Conservation (phyloP, 2,329 filamentous ascomycete genomes). For the Verticillium zaregamsianum region DNA sequence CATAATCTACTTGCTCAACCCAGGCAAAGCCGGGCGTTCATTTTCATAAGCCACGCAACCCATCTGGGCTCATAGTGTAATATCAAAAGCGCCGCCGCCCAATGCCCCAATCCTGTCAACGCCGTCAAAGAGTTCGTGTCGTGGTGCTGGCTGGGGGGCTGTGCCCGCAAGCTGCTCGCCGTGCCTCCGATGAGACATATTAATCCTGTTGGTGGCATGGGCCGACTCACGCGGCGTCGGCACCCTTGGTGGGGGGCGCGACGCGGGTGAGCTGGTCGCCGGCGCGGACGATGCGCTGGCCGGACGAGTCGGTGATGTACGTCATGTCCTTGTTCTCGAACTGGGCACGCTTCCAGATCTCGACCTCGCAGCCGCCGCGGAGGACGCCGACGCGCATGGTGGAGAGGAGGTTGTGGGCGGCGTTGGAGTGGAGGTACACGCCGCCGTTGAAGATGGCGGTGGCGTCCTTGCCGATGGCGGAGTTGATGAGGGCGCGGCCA, state of each 20-base stretch:
- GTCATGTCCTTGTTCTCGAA: conserved; percentile 79
- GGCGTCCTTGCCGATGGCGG: conserved; percentile 80
- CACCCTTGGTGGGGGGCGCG: conserved; percentile 71
- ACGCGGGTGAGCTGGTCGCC: conserved; percentile 84
- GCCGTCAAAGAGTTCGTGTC: neutral
- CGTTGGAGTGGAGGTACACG: conserved; percentile 86
- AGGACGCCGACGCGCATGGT: conserved; percentile 87
- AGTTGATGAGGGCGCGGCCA: conserved; percentile 80
- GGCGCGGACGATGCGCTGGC: conserved; percentile 79
- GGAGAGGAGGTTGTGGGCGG: conserved; percentile 81
- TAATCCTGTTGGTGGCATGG: neutral
- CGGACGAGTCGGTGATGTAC: conserved; percentile 74
- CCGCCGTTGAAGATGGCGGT: conserved; percentile 90
- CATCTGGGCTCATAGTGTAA: neutral
- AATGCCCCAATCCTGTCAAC: neutral
- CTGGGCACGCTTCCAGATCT: conserved; percentile 88
- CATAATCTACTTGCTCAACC: neutral
- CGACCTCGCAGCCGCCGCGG: conserved; percentile 80
- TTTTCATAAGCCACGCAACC: neutral
- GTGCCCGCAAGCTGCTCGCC: neutral
- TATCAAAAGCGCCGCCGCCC: neutral
- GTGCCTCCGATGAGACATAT: neutral
- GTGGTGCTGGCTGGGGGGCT: neutral
- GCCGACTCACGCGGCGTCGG: conserved; percentile 67
- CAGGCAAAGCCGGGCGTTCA: neutral